A percentile compares a stretch with the other conserved stretches of the same genome.
Evolutionary conservation across 495 filamentous ascomycete genomes (phyloP).

Genomic region (Penicillium mononematosum): DNA sequence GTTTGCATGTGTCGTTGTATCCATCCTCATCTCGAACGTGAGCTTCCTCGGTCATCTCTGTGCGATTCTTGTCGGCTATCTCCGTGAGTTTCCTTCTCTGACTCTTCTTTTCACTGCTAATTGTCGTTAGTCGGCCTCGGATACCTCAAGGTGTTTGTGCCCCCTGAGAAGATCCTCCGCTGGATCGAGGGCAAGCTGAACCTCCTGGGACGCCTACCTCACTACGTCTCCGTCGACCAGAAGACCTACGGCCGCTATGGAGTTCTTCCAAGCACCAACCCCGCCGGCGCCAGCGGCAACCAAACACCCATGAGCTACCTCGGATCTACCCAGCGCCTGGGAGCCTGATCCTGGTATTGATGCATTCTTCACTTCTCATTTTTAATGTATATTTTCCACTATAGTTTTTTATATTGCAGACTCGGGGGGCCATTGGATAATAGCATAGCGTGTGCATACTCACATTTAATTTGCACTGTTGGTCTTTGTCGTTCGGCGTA

Average conservation of each 20-base stretch:
- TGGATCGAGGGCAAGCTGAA: constrained; percentile 86
- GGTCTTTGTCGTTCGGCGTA: constrained; percentile 27
- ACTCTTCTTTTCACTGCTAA: constrained; percentile 12
- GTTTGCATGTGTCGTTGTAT: constrained; percentile 63
- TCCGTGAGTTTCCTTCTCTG: constrained; percentile 56
- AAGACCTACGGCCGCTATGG: constrained; percentile 96
- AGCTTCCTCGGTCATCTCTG: constrained; percentile 85
- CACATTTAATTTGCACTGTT: constrained; percentile 24
- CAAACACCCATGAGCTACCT: constrained; percentile 57
- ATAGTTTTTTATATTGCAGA: constrained; percentile 19
- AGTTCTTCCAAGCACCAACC: constrained; percentile 65
- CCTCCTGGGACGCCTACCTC: constrained; percentile 73
- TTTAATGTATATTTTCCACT: constrained; percentile 40
- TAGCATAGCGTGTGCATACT: constrained; percentile 30
- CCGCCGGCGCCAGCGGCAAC: constrained; percentile 33
- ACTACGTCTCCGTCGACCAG: constrained; percentile 90
- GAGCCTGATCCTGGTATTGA: constrained; percentile 42
- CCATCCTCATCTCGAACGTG: constrained; percentile 73
- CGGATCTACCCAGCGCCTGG: constrained; percentile 63
- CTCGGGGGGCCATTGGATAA: constrained; percentile 22
- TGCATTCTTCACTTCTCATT: constrained; percentile 14
- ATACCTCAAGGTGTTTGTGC: constrained; percentile 80
- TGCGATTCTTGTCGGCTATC: constrained; percentile 77
- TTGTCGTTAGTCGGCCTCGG: constrained; percentile 65
- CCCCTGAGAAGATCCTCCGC: constrained; percentile 75